phyloP scores from a whole-genome alignment of 2,329 filamentous ascomycete species.

The Ramichloridium luteum region DNA sequence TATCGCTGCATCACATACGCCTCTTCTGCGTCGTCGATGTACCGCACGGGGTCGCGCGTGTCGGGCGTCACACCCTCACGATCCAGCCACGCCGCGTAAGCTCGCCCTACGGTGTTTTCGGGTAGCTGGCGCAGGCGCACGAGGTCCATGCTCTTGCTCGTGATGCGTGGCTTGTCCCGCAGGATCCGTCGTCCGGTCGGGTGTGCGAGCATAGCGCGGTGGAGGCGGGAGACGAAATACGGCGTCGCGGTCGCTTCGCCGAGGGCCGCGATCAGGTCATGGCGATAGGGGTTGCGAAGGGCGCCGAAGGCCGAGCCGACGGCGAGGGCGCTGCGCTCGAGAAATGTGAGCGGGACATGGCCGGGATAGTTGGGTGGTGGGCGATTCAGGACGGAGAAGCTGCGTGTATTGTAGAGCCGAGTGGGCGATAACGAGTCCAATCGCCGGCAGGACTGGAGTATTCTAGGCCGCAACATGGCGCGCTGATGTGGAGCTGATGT shows the following conservation, averaged over 20 bases:
- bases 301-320: constrained; percentile 48
- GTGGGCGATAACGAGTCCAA: too few relatives aligned
- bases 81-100: constrained; percentile 86
- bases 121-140: constrained; percentile 60
- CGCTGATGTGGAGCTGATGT: too few relatives aligned
- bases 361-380: constrained; percentile 80
- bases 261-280: constrained; percentile 85
- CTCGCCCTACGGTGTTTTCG: constrained; percentile 60
- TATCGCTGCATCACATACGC: constrained; percentile 99
- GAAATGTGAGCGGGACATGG: constrained; percentile 72
- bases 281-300: constrained; percentile 64
- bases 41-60: constrained; percentile 68
- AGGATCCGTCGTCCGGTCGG: constrained; percentile 83
- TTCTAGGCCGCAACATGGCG: too few relatives aligned
- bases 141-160: constrained; percentile 57
- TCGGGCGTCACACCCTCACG: constrained; percentile 87
- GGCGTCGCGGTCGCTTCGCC: constrained; percentile 90
- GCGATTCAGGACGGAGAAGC: constrained; percentile 74
- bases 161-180: constrained; percentile 77
- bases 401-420: too few relatives aligned
- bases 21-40: constrained; percentile 89
- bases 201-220: constrained; percentile 75
- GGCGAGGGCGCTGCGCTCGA: constrained; percentile 64
- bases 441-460: too few relatives aligned
- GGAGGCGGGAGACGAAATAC: constrained; percentile 87